Conservation (phyloP, 495 filamentous ascomycete genomes). For the Trichoderma reesei region DNA sequence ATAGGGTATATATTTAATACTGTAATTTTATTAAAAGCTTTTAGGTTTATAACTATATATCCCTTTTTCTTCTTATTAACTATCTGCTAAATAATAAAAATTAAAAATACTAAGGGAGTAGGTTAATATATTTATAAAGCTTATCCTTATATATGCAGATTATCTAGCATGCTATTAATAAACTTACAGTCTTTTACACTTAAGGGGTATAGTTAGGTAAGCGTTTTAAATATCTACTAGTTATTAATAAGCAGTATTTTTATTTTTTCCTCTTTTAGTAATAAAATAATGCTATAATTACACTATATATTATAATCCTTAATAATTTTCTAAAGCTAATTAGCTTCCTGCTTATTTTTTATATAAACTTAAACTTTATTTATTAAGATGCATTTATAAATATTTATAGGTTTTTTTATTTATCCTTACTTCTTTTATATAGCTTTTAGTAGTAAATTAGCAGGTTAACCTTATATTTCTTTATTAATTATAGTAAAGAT, state of each 20-base stretch:
- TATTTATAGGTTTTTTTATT: not conserved
- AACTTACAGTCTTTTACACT: not conserved
- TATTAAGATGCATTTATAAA: not conserved
- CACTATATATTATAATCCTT: not conserved
- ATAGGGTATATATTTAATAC: not conserved
- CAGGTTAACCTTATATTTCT: no score
- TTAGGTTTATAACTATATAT: not conserved
- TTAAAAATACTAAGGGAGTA: not conserved
- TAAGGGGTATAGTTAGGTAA: not conserved
- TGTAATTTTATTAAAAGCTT: not conserved
- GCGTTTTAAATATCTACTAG: not conserved
- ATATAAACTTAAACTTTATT: not conserved
- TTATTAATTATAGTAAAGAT: no score
- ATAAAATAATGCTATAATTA: not conserved
- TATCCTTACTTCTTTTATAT: not conserved
- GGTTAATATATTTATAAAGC: not conserved
- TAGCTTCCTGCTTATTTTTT: not conserved
- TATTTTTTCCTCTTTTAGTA: not conserved
- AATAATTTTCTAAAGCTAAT: not conserved
- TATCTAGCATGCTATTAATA: not conserved
- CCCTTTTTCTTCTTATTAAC: not conserved
- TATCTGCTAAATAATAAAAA: not conserved
- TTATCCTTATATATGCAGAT: not conserved
- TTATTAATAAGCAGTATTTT: not conserved
- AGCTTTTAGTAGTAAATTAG: not conserved